A percentile compares a stretch with the other conserved stretches of the same genome.
phyloP scores from a whole-genome alignment of 1,284 basidiomycete genomes.

The Coriolopsis trogii region DNA sequence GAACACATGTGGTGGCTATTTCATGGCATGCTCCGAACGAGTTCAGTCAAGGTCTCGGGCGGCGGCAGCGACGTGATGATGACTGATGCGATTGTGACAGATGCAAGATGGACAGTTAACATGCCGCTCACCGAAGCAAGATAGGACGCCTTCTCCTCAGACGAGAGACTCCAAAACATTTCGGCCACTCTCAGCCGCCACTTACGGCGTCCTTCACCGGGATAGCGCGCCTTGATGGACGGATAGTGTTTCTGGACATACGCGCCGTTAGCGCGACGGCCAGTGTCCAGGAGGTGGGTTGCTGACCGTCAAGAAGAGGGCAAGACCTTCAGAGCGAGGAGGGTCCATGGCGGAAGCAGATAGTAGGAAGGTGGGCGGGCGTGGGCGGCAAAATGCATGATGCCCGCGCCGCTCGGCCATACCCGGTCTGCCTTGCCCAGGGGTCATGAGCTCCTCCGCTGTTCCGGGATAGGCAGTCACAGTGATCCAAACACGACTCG shows the following conservation, averaged over 20 bases:
- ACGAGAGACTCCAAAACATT: conserved; percentile 40
- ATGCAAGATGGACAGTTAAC: background rate
- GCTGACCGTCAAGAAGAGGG: conserved; percentile 31
- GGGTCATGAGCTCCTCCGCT: no score
- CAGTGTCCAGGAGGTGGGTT: background rate
- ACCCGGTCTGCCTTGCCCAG: no score
- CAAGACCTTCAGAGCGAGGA: conserved; percentile 17
- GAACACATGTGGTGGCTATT: no score
- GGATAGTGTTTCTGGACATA: conserved; percentile 41
- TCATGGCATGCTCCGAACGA: no score
- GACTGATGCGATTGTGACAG: background rate
- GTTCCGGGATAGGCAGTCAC: no score
- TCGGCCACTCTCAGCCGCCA: conserved; percentile 42
- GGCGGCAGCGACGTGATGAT: background rate
- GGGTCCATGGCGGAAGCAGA: conserved; percentile 3
- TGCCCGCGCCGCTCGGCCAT: no score
- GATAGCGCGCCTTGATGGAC: conserved; percentile 36
- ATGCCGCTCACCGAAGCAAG: conserved; percentile 18
- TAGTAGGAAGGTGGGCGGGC: no score
- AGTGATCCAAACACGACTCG: no score
- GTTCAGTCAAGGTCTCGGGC: no score
- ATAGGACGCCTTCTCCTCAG: conserved; percentile 29
- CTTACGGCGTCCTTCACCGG: conserved; percentile 43
- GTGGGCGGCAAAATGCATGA: no score
- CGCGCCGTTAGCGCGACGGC: conserved; percentile 11